phyloP scores from a whole-genome alignment of 305 asterid genomes.

The Fraxinus dipetala region DNA sequence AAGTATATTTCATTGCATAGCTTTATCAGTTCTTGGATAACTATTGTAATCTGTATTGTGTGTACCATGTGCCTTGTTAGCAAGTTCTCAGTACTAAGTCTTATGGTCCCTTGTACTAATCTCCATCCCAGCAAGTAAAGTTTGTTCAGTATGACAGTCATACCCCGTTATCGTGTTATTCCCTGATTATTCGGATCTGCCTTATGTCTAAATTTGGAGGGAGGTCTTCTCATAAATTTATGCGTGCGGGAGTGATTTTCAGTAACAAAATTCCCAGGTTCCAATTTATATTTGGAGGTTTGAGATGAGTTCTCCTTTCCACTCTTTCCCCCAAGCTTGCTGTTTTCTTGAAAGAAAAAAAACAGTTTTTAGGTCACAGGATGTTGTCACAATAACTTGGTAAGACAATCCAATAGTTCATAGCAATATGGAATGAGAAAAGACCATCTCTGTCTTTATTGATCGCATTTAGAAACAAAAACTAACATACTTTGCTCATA shows the following conservation, averaged over 20 bases:
- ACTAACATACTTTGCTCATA: not conserved
- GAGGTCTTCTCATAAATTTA: not conserved
- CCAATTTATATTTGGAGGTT: conserved; percentile 1
- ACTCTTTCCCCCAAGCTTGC: not conserved
- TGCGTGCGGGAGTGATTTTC: not conserved
- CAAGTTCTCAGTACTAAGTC: not conserved
- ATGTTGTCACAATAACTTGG: not conserved
- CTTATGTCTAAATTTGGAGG: not conserved
- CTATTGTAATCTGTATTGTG: not conserved
- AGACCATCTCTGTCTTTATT: not conserved
- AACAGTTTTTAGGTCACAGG: not conserved
- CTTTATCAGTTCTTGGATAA: not conserved
- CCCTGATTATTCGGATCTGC: not conserved
- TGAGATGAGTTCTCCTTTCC: not conserved
- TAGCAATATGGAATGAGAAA: not conserved
- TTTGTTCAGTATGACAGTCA: not conserved
- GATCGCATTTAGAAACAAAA: not conserved
- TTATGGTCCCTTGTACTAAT: not conserved
- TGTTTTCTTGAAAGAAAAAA: not conserved
- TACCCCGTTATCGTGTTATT: not conserved
- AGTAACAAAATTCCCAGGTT: not conserved
- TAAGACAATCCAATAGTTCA: not conserved
- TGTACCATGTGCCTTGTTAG: not conserved
- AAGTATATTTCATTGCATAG: not conserved
- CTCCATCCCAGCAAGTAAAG: not conserved